Evolutionary conservation across 495 filamentous ascomycete species (phyloP), one percentile per base, ranked within the genome.

Genomic region (Ramalina peruviana): DNA sequence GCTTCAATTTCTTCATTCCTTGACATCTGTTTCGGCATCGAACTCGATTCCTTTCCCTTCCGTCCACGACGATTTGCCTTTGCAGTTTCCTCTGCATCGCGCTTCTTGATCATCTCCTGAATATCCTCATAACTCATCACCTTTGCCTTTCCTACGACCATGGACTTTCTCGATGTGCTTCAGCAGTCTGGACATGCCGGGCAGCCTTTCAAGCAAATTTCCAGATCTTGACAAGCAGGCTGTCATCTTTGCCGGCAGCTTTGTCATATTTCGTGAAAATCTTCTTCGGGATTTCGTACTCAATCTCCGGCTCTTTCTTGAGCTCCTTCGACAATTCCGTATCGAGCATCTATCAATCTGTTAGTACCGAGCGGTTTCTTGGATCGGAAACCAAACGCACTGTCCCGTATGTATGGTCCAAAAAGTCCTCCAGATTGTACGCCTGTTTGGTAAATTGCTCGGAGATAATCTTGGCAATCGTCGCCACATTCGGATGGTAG

Each of bases 381-480:
- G 10, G 3, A 23, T 38, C 16, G 10, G 11, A 4, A 2, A 54
- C 12, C 15, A 13, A 27, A 4, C 33, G 76, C 67, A 86, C 83
- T 57, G 82, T 88, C 54, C 73, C 78, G 65, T 97, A 97, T 5
- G 85, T 88, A 65, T 96, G 88, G 62, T 97, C 93, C 47, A 97
- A 67, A 66, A 99, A 99, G 58, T 99, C 93, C 59, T 99, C 93
- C 16, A 94, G 58, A 54, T 82, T 85, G 65, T 96, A 99, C 11
- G 79, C 70, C 63, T 88, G 82, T 70, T 97, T 99, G 3, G 89
- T 97, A 65, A 97, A 99, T 65, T 96, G 92, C 70, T 99, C 87
- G 21, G 85, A 85, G 50, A 99, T 80, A 50, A 99, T 94, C 65
- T 85, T 88, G 23, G 87, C 85, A 51, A 97, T 81, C 4, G 89